These are phyloP conservation scores for Aspergillus mulundensis DNA, from an alignment of 495 filamentous ascomycete genomes.

Conservation along the genomic window DNA sequence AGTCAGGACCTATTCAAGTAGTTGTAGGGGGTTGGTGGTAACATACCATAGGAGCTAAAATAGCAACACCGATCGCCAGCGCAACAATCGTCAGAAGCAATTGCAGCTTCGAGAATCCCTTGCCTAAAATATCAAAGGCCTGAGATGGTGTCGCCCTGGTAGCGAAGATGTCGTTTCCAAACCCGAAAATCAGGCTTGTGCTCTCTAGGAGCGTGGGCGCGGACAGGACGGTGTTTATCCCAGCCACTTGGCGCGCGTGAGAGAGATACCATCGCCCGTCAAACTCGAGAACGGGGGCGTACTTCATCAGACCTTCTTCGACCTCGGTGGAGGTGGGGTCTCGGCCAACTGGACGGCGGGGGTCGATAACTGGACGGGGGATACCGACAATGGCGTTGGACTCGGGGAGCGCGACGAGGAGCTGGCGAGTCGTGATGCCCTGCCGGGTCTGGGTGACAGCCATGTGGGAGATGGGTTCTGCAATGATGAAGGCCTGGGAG, in stretches of 20 bases:
- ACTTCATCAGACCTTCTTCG: conserved; percentile 79
- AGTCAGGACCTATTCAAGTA: background rate
- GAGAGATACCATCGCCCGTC: conserved; percentile 77
- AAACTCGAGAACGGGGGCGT: conserved; percentile 72
- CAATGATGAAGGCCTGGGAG: conserved; percentile 74
- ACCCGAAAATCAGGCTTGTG: conserved; percentile 86
- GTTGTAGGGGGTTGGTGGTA: background rate
- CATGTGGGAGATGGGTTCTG: conserved; percentile 70
- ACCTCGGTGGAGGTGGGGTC: conserved; percentile 74
- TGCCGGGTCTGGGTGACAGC: conserved; percentile 85
- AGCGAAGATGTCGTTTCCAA: conserved; percentile 81
- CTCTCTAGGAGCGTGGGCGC: conserved; percentile 82
- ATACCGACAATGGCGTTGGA: conserved; percentile 72
- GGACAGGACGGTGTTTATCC: conserved; percentile 67
- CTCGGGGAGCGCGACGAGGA: conserved; percentile 71
- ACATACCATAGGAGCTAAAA: conserved; percentile 82
- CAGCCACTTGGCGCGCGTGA: conserved; percentile 78
- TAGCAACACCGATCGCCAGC: conserved; percentile 64
- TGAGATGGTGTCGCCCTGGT: conserved; percentile 79
- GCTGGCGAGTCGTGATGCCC: conserved; percentile 81
- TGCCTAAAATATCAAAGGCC: conserved; percentile 87
- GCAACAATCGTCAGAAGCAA: conserved; percentile 79
- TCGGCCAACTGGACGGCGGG: conserved; percentile 79
- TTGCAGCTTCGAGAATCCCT: conserved; percentile 85
- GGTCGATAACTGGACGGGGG: conserved; percentile 73